Percentiles rank a stretch among this genome's conserved stretches.
These are phyloP conservation scores for Melampsora larici-populina DNA, from an alignment of 1,284 basidiomycete species.

Conservation along the genomic window DNA sequence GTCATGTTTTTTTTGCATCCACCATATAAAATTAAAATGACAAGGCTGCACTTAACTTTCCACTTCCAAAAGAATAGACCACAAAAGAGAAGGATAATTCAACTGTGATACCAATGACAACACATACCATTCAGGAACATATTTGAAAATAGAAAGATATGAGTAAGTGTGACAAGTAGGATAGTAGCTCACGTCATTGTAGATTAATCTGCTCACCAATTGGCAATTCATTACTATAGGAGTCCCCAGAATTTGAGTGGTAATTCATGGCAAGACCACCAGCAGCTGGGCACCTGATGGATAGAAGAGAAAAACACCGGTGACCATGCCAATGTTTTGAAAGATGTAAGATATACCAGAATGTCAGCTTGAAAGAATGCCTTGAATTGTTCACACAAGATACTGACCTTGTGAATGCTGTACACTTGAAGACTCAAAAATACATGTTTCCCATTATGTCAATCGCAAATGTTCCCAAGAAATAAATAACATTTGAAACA, in stretches of 20 bases:
- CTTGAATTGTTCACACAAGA: constrained; percentile 66
- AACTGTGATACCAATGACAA: constrained; percentile 83
- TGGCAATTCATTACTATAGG: constrained; percentile 55
- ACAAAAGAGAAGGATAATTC: constrained; percentile 82
- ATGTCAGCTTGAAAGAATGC: neutral
- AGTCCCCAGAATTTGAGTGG: constrained; percentile 61
- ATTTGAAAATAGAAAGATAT: constrained; percentile 19
- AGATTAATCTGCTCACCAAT: constrained; percentile 45
- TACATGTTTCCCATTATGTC: constrained; percentile 78
- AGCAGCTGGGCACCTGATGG: constrained; percentile 78
- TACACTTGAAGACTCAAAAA: constrained; percentile 78
- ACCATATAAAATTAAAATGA: constrained; percentile 62
- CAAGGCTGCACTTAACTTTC: constrained; percentile 77
- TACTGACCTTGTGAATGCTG: constrained; percentile 84
- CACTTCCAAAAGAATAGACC: constrained; percentile 76
- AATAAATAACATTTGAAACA: constrained; percentile 76
- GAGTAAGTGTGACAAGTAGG: neutral
- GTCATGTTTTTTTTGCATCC: too few relatives aligned
- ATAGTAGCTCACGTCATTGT: neutral
- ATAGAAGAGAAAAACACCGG: constrained; percentile 44
- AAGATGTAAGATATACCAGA: neutral
- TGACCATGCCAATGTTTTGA: constrained; percentile 31
- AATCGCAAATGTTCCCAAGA: constrained; percentile 80
- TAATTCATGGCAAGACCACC: constrained; percentile 71
- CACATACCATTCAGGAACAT: constrained; percentile 67